Evolutionary conservation across 2,329 filamentous ascomycete species (phyloP).

Genomic region (Talaromyces atroroseus): DNA sequence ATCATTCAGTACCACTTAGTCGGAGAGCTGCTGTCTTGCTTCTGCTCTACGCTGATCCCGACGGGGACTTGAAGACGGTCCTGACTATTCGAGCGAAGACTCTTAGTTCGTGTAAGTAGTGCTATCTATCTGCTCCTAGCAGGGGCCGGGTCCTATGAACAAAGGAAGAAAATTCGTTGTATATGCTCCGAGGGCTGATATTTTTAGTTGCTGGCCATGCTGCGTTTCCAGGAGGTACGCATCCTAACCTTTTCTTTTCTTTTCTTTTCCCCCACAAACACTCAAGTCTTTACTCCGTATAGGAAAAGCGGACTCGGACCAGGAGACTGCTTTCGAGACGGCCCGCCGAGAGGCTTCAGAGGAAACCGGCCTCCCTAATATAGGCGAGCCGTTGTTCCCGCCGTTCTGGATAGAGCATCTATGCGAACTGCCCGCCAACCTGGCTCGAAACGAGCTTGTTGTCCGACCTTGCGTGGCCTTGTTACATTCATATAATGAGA

Average conservation of each 20-base stretch:
- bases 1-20: conserved; percentile 51
- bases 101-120: conserved; percentile 49
- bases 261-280: background rate
- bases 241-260: background rate
- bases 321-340: conserved; percentile 65
- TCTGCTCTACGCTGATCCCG: conserved; percentile 76
- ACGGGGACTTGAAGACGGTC: conserved; percentile 67
- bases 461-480: conserved; percentile 75
- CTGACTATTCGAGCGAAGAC: conserved; percentile 58
- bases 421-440: conserved; percentile 71
- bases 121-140: background rate
- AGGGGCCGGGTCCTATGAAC: background rate
- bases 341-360: conserved; percentile 86
- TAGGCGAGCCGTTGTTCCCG: conserved; percentile 64
- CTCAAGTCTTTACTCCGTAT: background rate
- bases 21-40: conserved; percentile 82
- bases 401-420: conserved; percentile 84
- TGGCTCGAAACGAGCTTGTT: conserved; percentile 67
- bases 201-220: conserved; percentile 67
- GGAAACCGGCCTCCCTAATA: conserved; percentile 77
- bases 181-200: background rate
- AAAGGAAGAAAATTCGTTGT: background rate
- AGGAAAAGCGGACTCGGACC: conserved; percentile 51
- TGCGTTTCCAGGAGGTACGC: conserved; percentile 71
- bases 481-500: conserved; percentile 57